Percentiles rank a stretch among this genome's conserved stretches.
These are phyloP conservation scores for Hirschfeldia incana DNA, from an alignment of 345 rosid species.

Conservation along the genomic window DNA sequence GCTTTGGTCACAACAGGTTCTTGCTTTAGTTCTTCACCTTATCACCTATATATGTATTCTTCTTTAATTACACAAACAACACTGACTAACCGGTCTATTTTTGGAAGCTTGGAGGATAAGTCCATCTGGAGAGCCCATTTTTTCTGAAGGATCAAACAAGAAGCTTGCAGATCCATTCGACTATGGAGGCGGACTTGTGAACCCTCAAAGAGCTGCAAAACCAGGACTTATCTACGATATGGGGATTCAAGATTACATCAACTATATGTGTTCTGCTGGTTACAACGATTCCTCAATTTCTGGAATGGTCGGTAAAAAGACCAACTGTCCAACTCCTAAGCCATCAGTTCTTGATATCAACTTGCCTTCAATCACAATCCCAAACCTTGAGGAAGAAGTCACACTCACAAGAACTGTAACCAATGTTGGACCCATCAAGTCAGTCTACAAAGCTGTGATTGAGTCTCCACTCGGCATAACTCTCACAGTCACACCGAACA, in stretches of 20 bases:
- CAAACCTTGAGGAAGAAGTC: conserved; percentile 23
- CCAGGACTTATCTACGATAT: conserved; percentile 65
- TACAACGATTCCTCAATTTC: conserved; percentile 50
- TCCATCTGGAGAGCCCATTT: conserved; percentile 49
- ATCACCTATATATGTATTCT: too few species aligned
- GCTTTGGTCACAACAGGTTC: conserved; percentile 53
- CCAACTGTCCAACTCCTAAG: conserved; percentile 20
- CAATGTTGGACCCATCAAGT: conserved; percentile 32
- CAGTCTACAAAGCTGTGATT: conserved; percentile 20
- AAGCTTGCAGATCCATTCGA: conserved; percentile 63
- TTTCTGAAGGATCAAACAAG: conserved; percentile 49
- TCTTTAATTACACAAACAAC: background rate
- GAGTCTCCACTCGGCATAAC: conserved; percentile 30
- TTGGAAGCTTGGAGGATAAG: conserved; percentile 36
- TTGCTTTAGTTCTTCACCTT: background rate
- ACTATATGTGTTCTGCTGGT: conserved; percentile 52
- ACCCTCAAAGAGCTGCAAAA: conserved; percentile 50
- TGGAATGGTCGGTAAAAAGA: conserved; percentile 27
- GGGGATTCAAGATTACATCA: conserved; percentile 43
- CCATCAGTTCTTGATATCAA: conserved; percentile 42
- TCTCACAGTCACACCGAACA: conserved; percentile 26
- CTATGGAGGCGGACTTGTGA: conserved; percentile 61
- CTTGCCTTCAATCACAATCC: conserved; percentile 46
- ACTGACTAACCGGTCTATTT: background rate
- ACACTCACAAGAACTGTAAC: conserved; percentile 32